Percentiles rank a stretch among this genome's conserved stretches.
These are phyloP conservation scores for Hymenoscyphus fructigenus DNA, from an alignment of 2,329 filamentous ascomycete genomes.

Conservation along the genomic window DNA sequence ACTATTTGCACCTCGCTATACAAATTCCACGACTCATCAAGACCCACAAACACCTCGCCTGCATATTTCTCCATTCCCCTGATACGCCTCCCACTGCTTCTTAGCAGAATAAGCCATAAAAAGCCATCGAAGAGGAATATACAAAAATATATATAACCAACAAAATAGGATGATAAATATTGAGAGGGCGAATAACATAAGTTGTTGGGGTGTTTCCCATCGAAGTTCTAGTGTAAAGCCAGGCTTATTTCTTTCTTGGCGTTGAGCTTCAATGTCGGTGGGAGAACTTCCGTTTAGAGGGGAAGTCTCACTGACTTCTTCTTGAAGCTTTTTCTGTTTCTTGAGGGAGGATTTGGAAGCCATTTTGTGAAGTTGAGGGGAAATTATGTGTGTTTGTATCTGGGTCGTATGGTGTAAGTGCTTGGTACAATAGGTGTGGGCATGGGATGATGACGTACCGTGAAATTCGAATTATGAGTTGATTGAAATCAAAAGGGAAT, in stretches of 20 bases:
- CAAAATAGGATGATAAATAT: neutral
- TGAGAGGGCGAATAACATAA: neutral
- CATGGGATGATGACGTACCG: neutral
- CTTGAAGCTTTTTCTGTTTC: neutral
- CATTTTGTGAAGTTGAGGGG: neutral
- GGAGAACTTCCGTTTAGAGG: neutral
- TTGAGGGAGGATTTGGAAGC: neutral
- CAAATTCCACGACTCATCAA: too few relatives aligned
- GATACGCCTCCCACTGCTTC: neutral
- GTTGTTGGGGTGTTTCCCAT: neutral
- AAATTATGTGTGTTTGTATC: neutral
- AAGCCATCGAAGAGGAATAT: slow-evolving; percentile 2
- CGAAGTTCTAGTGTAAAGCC: neutral
- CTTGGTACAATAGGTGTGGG: neutral
- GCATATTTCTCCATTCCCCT: neutral
- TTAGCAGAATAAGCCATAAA: neutral
- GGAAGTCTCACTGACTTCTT: neutral
- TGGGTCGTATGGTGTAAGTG: neutral
- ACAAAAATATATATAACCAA: neutral
- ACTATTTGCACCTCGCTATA: too few relatives aligned
- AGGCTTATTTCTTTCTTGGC: neutral
- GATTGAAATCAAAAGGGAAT: neutral
- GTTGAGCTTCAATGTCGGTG: neutral
- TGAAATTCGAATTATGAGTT: neutral
- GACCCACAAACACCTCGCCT: neutral